Base-by-base conservation (phyloP, 257 asterid genomes). In the Nicotiana noctiflora region DNA sequence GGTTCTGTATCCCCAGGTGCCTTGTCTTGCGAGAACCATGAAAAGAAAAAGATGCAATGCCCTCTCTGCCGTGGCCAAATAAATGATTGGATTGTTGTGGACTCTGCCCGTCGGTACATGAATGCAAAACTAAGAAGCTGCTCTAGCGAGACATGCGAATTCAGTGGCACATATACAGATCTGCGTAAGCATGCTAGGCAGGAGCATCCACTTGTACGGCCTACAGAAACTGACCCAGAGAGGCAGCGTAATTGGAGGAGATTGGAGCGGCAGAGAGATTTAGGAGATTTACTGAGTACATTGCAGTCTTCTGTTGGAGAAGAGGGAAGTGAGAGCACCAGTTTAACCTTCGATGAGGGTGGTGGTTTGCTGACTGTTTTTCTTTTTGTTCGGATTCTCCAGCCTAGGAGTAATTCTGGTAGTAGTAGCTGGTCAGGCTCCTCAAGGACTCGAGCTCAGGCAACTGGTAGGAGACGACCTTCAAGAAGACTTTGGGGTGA, bases 171-270 rank as follows among this genome's bases (percentile, higher is more conserved):
- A 1, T 94, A 94, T 83, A 86, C 90, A 62, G 98, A 93, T 80
- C 84, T 94, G 74, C 84, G 98, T 77, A 91, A 87, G 89, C 98
- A 94, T 31, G 98, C 98, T 11, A 89, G 98, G 81, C 84, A 75
- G 75, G 88, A 85, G 29, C 98, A 94, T 75, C 98, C 98, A 18
- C 88, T 84, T 14, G 97, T 81, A 76, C 90, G 95, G 87, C 98
- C 98, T 10, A 80, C 93, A 14, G 93, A 89, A 8, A 88, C 94
- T 10, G 98, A 93, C 81, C 98, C 97, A 0, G 97, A 90, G 85
- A 91, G 98, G 90, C 92, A 90, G 90, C 90, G 89, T 21, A 89
- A 84, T 83, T 94, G 98, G 98, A 81, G 93, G 82, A 91, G 93
- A 79, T 76, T 91, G 81, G 98, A 94, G 79, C 88, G 92, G 79